Base-by-base conservation (phyloP, 202 grass and related monocot species). In the Bolboschoenoplectus hybrid region DNA sequence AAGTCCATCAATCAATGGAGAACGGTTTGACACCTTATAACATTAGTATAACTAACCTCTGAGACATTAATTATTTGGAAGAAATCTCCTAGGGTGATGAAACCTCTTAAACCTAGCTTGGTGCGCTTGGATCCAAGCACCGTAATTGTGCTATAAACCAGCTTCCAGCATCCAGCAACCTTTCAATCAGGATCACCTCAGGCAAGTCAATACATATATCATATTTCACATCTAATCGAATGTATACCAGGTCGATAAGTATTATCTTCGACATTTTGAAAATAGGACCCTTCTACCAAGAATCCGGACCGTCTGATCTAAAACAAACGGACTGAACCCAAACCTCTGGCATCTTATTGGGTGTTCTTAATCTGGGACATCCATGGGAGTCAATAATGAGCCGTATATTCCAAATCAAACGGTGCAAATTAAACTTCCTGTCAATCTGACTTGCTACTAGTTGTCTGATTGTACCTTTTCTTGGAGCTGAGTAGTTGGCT, bases 101-200 rank as follows among this genome's bases (percentile, higher is more conserved):
- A 95, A 84, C 88, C 93, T 40, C 95, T 74, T 14, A 98, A 73
- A 34, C 95, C 95, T 46, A 98, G 5, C 63, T 89, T 87, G 43
- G 95, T 95, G 66, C 95, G 90, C 87, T 87, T 98, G 16, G 89
- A 86, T 5, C 90, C 95, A 41, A 98, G 90, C 26, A 95, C 92
- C 1, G 95, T 92, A 79, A 98, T 89, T 2, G 95, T 98, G 84
- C 91, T 98, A 11, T 98, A 98, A 85, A 98, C 69, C 84, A 98
- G 87, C 88, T 88, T 98, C 95, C 95, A 98, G 77, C 86, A 88
- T 75, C 95, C 95, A 82, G 92, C 89, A 76, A 95, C 93, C 93
- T 97, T 88, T n/a, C 63, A 88, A 73, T 47, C n/a, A 83, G 51
- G 7, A 83, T 39, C 19, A 66, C 46, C 17, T 38, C 34, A 83